These are phyloP conservation scores for Chytriomyces sp. DNA, from an alignment of 192 early-diverging fungal species.

Conservation along the genomic window DNA sequence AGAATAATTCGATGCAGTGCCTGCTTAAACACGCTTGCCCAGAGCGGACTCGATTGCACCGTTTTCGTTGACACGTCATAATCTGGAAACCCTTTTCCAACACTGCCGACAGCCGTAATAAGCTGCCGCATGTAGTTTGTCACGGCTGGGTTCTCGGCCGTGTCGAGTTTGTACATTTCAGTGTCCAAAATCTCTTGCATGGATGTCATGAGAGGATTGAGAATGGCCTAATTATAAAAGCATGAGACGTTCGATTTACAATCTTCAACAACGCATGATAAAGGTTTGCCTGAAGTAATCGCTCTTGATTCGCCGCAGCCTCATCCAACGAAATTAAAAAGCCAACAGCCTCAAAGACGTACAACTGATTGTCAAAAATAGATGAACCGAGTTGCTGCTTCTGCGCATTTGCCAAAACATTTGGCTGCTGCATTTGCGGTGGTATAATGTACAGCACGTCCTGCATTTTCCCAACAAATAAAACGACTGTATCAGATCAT, in stretches of 20 bases:
- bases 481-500: no score
- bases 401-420: slow-evolving; percentile 49
- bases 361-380: slow-evolving; percentile 81
- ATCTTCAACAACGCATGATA: neutral
- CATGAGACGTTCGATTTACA: neutral
- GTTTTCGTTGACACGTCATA: slow-evolving; percentile 34
- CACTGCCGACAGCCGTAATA: slow-evolving; percentile 81
- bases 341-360: slow-evolving; percentile 92
- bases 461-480: no score
- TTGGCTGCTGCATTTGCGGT: slow-evolving; percentile 51
- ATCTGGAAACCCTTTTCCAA: slow-evolving; percentile 81
- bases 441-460: slow-evolving; percentile 74
- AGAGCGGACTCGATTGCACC: slow-evolving; percentile 51
- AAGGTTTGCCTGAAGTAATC: slow-evolving; percentile 53
- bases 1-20: slow-evolving; percentile 68
- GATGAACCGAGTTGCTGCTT: slow-evolving; percentile 57
- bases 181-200: slow-evolving; percentile 77
- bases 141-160: slow-evolving; percentile 68
- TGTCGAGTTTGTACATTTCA: slow-evolving; percentile 64
- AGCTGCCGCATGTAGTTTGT: slow-evolving; percentile 81
- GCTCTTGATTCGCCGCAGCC: slow-evolving; percentile 71
- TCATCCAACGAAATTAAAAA: slow-evolving; percentile 81
- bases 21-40: slow-evolving; percentile 78
- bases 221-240: slow-evolving; percentile 62
- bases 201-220: slow-evolving; percentile 77